A percentile compares a stretch with the other conserved stretches of the same genome.
These are phyloP conservation scores for Neurospora discreta DNA, from an alignment of 495 filamentous ascomycete genomes.

Conservation along the genomic window DNA sequence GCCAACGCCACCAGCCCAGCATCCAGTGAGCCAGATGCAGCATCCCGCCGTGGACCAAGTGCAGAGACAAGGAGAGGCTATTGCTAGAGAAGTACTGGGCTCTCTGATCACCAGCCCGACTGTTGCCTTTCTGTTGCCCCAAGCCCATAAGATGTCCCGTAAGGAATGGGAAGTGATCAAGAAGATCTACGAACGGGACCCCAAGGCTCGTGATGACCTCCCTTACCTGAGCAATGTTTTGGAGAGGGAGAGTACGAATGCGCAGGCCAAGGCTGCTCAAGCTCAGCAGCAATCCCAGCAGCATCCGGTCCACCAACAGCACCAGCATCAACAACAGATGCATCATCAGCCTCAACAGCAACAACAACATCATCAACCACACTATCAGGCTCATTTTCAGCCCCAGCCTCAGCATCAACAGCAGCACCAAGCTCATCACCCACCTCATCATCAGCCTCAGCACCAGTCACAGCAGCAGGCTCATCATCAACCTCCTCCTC, in stretches of 20 bases:
- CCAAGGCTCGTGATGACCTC: slow-evolving; percentile 34
- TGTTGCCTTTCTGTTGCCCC: slow-evolving; percentile 54
- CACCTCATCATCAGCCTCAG: not conserved
- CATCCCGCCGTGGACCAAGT: slow-evolving; percentile 1
- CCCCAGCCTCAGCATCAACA: slow-evolving; percentile 1
- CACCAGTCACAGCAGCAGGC: not conserved
- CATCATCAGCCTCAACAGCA: slow-evolving; percentile 1
- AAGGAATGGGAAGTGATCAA: slow-evolving; percentile 54
- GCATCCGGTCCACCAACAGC: not conserved
- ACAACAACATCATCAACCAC: not conserved
- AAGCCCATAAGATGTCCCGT: slow-evolving; percentile 49
- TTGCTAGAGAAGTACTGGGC: slow-evolving; percentile 49
- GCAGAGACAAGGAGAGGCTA: slow-evolving; percentile 33
- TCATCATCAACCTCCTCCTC: slow-evolving; percentile 4
- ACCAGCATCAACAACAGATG: slow-evolving; percentile 1
- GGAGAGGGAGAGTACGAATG: slow-evolving; percentile 26
- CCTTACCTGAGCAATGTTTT: slow-evolving; percentile 36
- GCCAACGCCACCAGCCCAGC: slow-evolving; percentile 17
- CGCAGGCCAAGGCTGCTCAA: slow-evolving; percentile 1
- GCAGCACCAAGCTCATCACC: not conserved
- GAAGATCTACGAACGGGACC: slow-evolving; percentile 44
- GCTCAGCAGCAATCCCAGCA: slow-evolving; percentile 5
- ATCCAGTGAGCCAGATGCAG: slow-evolving; percentile 3
- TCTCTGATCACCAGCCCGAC: slow-evolving; percentile 47
- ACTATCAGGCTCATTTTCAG: not conserved